Percentiles rank a stretch among this genome's conserved stretches.
Evolutionary conservation across 306 rosid genomes (phyloP).

Genomic region (Mimosa pudica): DNA sequence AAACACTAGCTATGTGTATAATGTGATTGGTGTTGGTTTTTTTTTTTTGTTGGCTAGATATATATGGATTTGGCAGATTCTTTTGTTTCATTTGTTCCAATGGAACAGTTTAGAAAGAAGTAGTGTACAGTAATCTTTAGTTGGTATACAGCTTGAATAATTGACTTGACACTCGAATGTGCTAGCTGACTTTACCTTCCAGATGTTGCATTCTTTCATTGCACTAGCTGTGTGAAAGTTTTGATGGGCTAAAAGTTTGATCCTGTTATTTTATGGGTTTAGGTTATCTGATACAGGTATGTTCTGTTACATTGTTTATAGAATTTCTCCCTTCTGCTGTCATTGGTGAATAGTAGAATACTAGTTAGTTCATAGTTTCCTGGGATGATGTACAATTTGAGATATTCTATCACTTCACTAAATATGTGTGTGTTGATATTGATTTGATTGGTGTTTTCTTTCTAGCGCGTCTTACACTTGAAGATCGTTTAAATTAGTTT

Average conservation of each 20-base stretch:
- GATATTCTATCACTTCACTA: background rate
- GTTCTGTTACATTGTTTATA: background rate
- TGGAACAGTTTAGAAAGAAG: background rate
- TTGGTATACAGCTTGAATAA: background rate
- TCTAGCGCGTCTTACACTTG: background rate
- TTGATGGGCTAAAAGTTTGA: background rate
- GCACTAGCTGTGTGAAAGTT: background rate
- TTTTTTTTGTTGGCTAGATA: conserved; percentile 13
- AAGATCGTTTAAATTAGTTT: background rate
- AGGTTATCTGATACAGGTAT: background rate
- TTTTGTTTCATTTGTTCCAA: background rate
- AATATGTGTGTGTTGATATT: background rate
- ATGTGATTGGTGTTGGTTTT: no score
- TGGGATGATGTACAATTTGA: background rate
- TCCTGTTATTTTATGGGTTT: background rate
- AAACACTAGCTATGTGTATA: no score
- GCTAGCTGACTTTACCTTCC: background rate
- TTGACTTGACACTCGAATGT: background rate
- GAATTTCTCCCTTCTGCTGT: background rate
- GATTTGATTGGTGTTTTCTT: background rate
- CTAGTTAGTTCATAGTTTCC: background rate
- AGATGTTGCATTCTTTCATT: background rate
- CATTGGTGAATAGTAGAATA: background rate
- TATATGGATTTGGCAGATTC: conserved; percentile 15
- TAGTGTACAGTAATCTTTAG: background rate